Evolutionary conservation across 129 eudicot genomes (phyloP), one percentile per base, ranked within the genome.

Genomic region (Pseudognaphalium luteoalbum): DNA sequence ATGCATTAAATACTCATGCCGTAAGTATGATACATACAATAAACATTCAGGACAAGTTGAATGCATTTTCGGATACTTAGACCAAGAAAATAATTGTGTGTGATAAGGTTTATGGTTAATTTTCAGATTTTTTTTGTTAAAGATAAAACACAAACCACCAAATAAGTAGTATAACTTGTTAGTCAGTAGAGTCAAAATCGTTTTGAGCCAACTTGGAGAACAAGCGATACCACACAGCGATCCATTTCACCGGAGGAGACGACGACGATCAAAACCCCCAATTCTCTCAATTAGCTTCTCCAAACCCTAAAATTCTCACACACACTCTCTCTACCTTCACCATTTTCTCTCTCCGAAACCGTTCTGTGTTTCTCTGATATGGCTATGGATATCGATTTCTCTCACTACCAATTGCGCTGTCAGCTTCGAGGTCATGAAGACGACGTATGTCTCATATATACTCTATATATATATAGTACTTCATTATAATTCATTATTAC

Each of bases 371-470:
- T 32, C 3, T 59, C 62, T 28, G 51, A 7, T 10, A 80, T 80
- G 80, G 84, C 84, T 33, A 93, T 94, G 98, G 98, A 91, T 72
- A 78, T 94, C 85, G 97, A 91, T 76, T 84, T 77, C 57, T 60
- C 74, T 10, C 78, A 81, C 82, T 91, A 88, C 76, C 85, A 78
- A 59, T 78, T 94, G 68, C 85, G 97, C 60, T 84, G 86, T 64
- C 88, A 94, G 80, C 96, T 94, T 59, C 85, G 78, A 47, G 98
- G 98, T 74, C 98, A 88, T 76, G 96, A 94, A 74, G 98, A 86
- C 74, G 98, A 94, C 56, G 98, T 94, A 91, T 22, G 50, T 72
- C 58, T 76, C 73, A 66, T 42, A 3, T 51, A 16, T 52, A 16
- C n/a, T n/a, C n/a, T 52, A 4, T 52, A n/a, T 17, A n/a, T 56